Percentiles rank a stretch among this genome's conserved stretches.
Evolutionary conservation across 129 eudicot genomes (phyloP).

Genomic region (Flaveria linearis): DNA sequence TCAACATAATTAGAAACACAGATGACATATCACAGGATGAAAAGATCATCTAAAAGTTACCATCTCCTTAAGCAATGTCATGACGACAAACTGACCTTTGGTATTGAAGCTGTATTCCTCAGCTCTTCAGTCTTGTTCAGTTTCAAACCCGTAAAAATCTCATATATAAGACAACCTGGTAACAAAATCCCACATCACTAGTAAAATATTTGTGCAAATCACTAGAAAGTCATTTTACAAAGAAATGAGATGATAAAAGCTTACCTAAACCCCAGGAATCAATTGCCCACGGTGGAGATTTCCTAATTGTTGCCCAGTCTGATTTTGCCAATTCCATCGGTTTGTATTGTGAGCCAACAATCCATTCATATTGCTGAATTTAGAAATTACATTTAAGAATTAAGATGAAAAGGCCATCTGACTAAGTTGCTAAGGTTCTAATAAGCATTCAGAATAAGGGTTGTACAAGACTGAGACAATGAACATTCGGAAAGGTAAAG

Average conservation of each 20-base stretch:
- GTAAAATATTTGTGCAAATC: constrained; percentile 12
- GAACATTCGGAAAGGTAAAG: neutral
- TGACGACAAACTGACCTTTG: constrained; percentile 65
- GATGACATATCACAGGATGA: constrained; percentile 9
- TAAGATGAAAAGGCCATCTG: constrained; percentile 18
- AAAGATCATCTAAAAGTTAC: constrained; percentile 13
- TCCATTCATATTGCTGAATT: constrained; percentile 94
- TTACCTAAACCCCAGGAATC: constrained; percentile 99
- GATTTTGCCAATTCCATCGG: constrained; percentile 87
- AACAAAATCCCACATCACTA: constrained; percentile 23
- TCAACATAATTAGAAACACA: constrained; percentile 13
- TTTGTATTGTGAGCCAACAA: constrained; percentile 91
- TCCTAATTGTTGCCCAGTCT: constrained; percentile 83
- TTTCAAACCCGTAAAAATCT: constrained; percentile 78
- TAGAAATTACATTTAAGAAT: constrained; percentile 13
- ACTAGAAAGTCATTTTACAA: neutral
- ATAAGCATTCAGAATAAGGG: constrained; percentile 20
- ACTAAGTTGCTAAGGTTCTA: constrained; percentile 5
- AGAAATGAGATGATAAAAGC: constrained; percentile 21
- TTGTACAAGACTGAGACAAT: neutral
- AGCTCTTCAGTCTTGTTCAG: constrained; percentile 86
- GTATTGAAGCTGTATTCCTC: constrained; percentile 83
- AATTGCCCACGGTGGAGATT: constrained; percentile 94
- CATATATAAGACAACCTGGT: constrained; percentile 92
- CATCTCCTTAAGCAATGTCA: constrained; percentile 8